A percentile compares a stretch with the other conserved stretches of the same genome.
Conservation (phyloP, 345 rosid genomes). For the Lumnitzera racemosa region DNA sequence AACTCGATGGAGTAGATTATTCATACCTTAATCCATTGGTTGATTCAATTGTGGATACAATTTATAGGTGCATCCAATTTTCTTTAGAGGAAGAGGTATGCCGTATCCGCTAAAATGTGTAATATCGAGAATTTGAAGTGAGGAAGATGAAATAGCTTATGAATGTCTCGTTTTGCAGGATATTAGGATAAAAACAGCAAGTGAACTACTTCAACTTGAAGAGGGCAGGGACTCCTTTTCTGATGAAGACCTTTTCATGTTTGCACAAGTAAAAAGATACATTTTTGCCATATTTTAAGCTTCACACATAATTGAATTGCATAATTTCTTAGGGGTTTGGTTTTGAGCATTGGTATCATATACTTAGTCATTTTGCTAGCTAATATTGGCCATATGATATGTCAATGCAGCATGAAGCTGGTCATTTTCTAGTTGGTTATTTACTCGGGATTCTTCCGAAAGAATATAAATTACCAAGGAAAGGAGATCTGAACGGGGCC, state of each 20-base stretch:
- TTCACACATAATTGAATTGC: no score
- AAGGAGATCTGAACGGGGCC: slow-evolving; percentile 18
- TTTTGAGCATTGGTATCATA: no score
- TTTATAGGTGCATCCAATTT: slow-evolving; percentile 20
- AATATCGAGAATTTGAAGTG: not conserved
- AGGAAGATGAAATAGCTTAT: not conserved
- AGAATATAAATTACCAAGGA: slow-evolving; percentile 29
- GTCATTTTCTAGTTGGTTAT: slow-evolving; percentile 54
- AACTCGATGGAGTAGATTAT: slow-evolving; percentile 18
- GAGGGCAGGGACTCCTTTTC: slow-evolving; percentile 10
- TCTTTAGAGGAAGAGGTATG: slow-evolving; percentile 21
- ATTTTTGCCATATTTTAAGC: no score
- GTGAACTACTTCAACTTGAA: slow-evolving; percentile 5
- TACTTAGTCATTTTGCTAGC: no score
- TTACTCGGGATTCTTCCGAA: slow-evolving; percentile 60
- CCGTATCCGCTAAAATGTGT: no score
- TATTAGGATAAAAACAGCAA: not conserved
- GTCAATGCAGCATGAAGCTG: slow-evolving; percentile 49
- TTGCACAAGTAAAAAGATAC: slow-evolving; percentile 16
- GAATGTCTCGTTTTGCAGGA: slow-evolving; percentile 11
- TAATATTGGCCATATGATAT: no score
- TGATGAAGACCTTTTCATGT: slow-evolving; percentile 21
- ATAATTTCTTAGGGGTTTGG: no score
- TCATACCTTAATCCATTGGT: slow-evolving; percentile 18
- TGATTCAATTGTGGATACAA: slow-evolving; percentile 26